Evolutionary conservation across 345 rosid genomes (phyloP), one percentile per base, ranked within the genome.

Genomic region (Cardamine chenopodiifolia): DNA sequence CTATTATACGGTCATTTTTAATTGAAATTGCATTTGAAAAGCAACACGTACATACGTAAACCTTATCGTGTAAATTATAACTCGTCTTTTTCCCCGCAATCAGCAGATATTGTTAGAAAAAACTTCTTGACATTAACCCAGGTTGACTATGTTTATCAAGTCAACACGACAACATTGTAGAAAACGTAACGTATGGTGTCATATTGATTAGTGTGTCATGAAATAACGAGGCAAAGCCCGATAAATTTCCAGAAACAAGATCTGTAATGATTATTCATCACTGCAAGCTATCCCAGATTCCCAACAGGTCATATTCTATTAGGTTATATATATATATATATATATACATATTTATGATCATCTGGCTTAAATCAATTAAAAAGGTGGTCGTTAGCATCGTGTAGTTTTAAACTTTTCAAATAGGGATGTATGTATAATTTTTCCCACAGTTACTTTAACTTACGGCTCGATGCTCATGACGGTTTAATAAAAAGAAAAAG

Each of bases 91-190:
- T 0, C 28, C 62, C 53, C 31, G n/a, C 32, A 62, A 50, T 50
- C 23, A 22, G 52, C 22, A 62, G 3, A 59, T 39, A 14, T 29
- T 17, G 40, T 40, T 28, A 18, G 69, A 62, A 29, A 50, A n/a
- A 23, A 44, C 23, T 42, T 10, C 40, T 19, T n/a, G 39, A 55
- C 29, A 40, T 26, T 17, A 70, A 39, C 18, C 70, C 7, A 40
- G 32, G 14, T 25, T 26, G 23, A 62, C 22, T 4, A 15, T 19
- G 47, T 17, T 37, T 48, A 53, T 39, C 26, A 64, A 64, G 77
- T 64, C 77, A 73, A 73, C 59, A 65, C 35, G 40, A 65, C 29
- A 65, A 47, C 26, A 45, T 57, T 55, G 57, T 45, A 34, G 48
- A 45, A 9, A 22, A 44, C 23, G 18, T 44, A 22, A 44, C 23